These are phyloP conservation scores for Collybiopsis luxurians DNA, from an alignment of 768 basidiomycete species.

Conservation along the genomic window DNA sequence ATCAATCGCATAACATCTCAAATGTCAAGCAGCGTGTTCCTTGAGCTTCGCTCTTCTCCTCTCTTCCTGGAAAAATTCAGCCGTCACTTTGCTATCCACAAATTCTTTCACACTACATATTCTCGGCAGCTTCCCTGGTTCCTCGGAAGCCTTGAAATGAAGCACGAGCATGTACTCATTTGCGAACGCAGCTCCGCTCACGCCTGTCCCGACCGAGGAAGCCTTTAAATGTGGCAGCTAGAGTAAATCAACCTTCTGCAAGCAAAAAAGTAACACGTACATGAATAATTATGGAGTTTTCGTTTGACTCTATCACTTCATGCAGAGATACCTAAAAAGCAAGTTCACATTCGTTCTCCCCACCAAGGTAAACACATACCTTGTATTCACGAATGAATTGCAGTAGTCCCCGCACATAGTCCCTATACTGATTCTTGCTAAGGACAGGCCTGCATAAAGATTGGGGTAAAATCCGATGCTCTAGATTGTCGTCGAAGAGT, in stretches of 20 bases:
- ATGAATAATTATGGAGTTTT: conserved; percentile 27
- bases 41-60: conserved; percentile 15
- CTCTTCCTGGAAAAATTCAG: conserved; percentile 29
- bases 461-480: conserved; percentile 33
- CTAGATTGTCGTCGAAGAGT: conserved; percentile 30
- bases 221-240: conserved; percentile 18
- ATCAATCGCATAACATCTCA: neutral
- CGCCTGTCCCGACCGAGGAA: conserved; percentile 22
- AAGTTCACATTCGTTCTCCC: no score
- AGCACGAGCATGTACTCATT: conserved; percentile 16
- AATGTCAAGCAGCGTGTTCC: neutral
- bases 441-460: conserved; percentile 32
- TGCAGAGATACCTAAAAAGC: conserved; percentile 21
- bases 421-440: conserved; percentile 30
- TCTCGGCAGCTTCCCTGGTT: conserved; percentile 18
- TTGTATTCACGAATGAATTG: conserved; percentile 24
- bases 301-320: conserved; percentile 30
- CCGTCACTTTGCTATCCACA: conserved; percentile 22
- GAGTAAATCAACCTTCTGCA: neutral
- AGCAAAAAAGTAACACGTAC: conserved; percentile 16
- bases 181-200: conserved; percentile 16
- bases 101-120: conserved; percentile 30
- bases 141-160: conserved; percentile 17
- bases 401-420: conserved; percentile 26
- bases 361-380: no score